Base-by-base conservation (phyloP, 2,329 filamentous ascomycete species). In the Plectosphaerella cucumerina region DNA sequence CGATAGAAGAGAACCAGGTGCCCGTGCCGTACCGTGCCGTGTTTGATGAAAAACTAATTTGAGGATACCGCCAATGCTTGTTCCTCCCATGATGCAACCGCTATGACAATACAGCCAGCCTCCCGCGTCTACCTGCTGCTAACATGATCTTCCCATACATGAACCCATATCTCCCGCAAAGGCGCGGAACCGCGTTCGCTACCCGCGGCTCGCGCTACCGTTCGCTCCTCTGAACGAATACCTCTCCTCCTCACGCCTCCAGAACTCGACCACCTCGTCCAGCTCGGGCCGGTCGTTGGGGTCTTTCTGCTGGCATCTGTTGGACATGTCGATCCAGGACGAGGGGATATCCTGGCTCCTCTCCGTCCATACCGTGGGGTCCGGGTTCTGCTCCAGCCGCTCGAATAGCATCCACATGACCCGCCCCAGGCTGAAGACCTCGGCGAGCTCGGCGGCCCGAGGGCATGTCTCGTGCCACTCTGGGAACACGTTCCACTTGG, bases 331-430 rank as follows among this genome's bases (percentile, higher is more conserved):
- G 37, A 53, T 57, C 54, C 54, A 58, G 12, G 33, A 12, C 15
- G 5, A 4, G 6, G 56, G 56, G 2, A 58, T 34, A 14, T 58
- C 57, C 2, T 35, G 42, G 6, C 48, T 53, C n/a, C 33, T 15
- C 8, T 47, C 37, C 18, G 51, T 56, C 53, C 48, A 52, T 17
- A 41, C 17, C 9, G 50, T 50, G 11, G 18, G 35, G n/a, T 53
- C 50, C 14, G 48, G 23, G 12, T 47, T 51, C 37, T 57, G 55
- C 35, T 54, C 51, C 8, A 54, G 51, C 41, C 54, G 53, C 41
- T 57, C 53, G 20, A 59, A 47, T 17, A 59, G 41, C 56, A 59
- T 59, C 54, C 54, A 57, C 54, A 57, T 53, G 4, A 51, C 50
- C n/a, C 57, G 49, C 2, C 57, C 54, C 8, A 59, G 44, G 18